Evolutionary conservation across 257 asterid species (phyloP), one percentile per base, ranked within the genome.

Genomic region (Ballota nigra): DNA sequence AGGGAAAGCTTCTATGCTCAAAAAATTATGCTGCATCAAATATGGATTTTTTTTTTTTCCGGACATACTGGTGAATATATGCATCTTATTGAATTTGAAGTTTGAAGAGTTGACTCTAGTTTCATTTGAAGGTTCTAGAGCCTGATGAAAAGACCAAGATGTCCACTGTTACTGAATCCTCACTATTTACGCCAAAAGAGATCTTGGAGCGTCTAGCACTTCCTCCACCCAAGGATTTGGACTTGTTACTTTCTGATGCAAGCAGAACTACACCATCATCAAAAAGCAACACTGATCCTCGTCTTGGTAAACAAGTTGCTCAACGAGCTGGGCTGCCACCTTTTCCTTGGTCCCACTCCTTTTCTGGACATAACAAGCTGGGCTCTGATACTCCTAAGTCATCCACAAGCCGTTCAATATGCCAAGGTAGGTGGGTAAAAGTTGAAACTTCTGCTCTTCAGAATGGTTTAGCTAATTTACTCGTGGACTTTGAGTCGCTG

Each of bases 351-450:
- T 94, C 99, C 15, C 87, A 87, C 68, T 75, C 89, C 47, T 83
- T 84, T 67, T 79, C 90, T 23, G 96, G 92, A 61, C 83, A 89
- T 73, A 81, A 66, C 58, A 94, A 88, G 84, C 78, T 80, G 73
- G 86, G 85, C 68, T 74, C 88, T 36, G 99, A 94, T 78, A 80
- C 98, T 22, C 79, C 75, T 36, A 94, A 89, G 75, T 69, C 83
- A 68, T 75, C 97, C 70, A 68, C 88, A 58, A 79, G 71, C 78
- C 89, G 89, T 78, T 72, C 87, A 59, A 45, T 75, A 63, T 94
- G 99, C 83, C 91, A 78, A 52, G 97, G 96, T 63, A 85, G 88
- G 79, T 94, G 99, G 99, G 84, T 78, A 29, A 94, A 84, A 80
- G 84, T 94, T 74, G 77, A 82, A 69, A 83, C 80, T 70, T 40